Percentiles rank a stretch among this genome's conserved stretches.
Evolutionary conservation across 306 rosid species (phyloP).

Genomic region (barrel medic (Medicago truncatula)): DNA sequence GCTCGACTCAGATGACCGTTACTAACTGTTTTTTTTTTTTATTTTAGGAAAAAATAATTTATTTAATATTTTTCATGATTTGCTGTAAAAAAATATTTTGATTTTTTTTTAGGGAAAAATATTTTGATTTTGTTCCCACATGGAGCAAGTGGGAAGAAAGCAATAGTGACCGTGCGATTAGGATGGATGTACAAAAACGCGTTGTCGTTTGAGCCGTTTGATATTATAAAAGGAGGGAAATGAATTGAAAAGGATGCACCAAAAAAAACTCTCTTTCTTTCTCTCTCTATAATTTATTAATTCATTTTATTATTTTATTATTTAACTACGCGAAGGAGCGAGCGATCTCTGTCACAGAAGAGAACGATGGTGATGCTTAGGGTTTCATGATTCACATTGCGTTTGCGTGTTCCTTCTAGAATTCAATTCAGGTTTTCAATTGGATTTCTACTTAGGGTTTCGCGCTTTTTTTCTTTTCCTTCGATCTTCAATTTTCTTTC

Average conservation of each 20-base stretch:
- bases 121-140: background rate
- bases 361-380: constrained; percentile 43
- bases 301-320: background rate
- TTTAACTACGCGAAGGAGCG: constrained; percentile 42
- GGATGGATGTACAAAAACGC: constrained; percentile 21
- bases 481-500: constrained; percentile 2
- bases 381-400: constrained; percentile 61
- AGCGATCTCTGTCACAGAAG: constrained; percentile 32
- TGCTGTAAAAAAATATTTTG: too few species aligned
- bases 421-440: constrained; percentile 67
- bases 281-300: background rate
- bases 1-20: too few species aligned
- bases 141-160: background rate
- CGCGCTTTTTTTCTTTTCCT: constrained; percentile 38
- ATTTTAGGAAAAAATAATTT: too few species aligned
- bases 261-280: background rate
- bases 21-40: too few species aligned
- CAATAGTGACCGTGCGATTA: constrained; percentile 42
- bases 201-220: constrained; percentile 41
- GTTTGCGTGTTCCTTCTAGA: constrained; percentile 45
- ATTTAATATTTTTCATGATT: too few species aligned
- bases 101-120: too few species aligned
- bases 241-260: background rate
- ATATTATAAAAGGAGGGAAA: constrained; percentile 11
- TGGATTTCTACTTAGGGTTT: constrained; percentile 57